Evolutionary conservation across 139 green algal genomes (phyloP), one percentile per base, ranked within the genome.

Genomic region (Chlorella sp.): DNA sequence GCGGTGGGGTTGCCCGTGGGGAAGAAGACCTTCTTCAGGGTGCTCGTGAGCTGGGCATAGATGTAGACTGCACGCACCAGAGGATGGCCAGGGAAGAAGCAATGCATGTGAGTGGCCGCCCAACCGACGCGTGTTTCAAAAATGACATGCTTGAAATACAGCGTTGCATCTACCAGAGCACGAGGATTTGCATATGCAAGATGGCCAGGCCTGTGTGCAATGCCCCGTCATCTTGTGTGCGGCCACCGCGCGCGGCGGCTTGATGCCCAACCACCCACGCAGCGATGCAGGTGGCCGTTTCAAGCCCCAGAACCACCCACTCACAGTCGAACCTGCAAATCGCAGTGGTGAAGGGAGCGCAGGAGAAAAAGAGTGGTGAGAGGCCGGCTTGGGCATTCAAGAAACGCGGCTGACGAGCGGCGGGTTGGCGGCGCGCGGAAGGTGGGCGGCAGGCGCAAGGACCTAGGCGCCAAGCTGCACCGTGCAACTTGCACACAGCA

Each of bases 1-100:
- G 82, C 82, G 24, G 82, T 86, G 57, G 82, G 57, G 24, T 86
- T 36, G 37, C 7, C 57, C 32, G 22, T 57, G 7, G 82, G 82
- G 60, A 86, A 86, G 36, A 86, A 86, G 14, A 86, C 60, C 60
- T 42, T 24, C 15, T 61, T 42, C 12, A 71, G 82, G 60, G 34
- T 36, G n/a, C 19, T 30, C 1, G 77, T 60, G n/a, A 81, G 34
- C 75, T 81, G 75, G 1, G 34, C 75, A 48, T 32, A 81, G 19
- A 81, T 81, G 75, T 81, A 81, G 9, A 53, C 75, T 48, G 34
- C 34, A 28, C 18, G 14, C 16, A 3, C n/a, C 4, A 53, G 1
- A 53, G 7, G 9, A 3, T 1, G 34, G 75, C 0, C 5, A 16
- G 15, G 34, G 75, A 81, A 1, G 9, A 48, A 5, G 15, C 28